These are phyloP conservation scores for Tephrocybe sp. DNA, from an alignment of 768 basidiomycete genomes.

Conservation along the genomic window DNA sequence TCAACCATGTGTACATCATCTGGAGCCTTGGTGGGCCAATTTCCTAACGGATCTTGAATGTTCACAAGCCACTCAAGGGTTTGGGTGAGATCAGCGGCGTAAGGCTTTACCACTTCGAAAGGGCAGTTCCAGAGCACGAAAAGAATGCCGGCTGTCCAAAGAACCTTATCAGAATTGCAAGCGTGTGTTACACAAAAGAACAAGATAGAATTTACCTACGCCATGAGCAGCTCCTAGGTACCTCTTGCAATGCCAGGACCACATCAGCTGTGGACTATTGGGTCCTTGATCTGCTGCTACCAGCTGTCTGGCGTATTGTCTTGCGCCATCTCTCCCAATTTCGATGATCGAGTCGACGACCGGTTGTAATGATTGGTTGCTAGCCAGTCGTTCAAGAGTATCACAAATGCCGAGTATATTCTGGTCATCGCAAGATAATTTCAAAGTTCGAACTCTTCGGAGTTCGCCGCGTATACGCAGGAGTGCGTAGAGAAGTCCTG, in stretches of 20 bases:
- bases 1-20: constrained; percentile 10
- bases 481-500: constrained; percentile 53
- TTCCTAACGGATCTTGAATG: constrained; percentile 44
- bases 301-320: constrained; percentile 29
- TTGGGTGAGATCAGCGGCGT: constrained; percentile 38
- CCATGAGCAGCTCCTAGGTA: constrained; percentile 61
- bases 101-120: constrained; percentile 27
- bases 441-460: neutral
- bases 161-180: too few species aligned
- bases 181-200: too few species aligned
- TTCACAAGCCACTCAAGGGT: constrained; percentile 48
- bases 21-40: constrained; percentile 50
- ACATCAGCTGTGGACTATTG: constrained; percentile 46
- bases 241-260: constrained; percentile 55
- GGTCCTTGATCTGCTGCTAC: constrained; percentile 2
- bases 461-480: constrained; percentile 36
- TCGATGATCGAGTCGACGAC: constrained; percentile 45
- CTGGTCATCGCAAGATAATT: constrained; percentile 10
- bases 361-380: constrained; percentile 30
- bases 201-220: constrained; percentile 50
- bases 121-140: constrained; percentile 49
- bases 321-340: constrained; percentile 41
- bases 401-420: neutral
- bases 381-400: constrained; percentile 25
- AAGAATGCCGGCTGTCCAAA: constrained; percentile 56